Evolutionary conservation across 2,329 filamentous ascomycete genomes (phyloP).

Genomic region (Aspergillus hiratsukae): DNA sequence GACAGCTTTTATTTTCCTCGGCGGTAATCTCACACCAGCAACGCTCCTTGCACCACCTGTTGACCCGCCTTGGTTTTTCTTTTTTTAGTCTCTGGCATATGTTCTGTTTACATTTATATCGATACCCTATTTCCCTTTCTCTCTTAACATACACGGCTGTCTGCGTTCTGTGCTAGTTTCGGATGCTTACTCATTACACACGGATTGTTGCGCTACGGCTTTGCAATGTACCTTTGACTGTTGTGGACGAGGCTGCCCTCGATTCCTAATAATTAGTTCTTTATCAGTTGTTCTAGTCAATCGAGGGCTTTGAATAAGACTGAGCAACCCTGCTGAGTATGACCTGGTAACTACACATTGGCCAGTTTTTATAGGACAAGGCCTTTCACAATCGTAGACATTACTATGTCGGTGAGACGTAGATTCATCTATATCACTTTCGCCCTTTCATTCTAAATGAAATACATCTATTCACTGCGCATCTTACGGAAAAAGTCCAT

Average conservation of each 20-base stretch:
- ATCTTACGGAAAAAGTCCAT: constrained; percentile 81
- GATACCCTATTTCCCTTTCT: constrained; percentile 31
- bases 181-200: not conserved
- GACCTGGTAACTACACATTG: not conserved
- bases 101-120: constrained; percentile 23
- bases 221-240: not conserved
- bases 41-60: not conserved
- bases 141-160: constrained; percentile 11
- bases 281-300: not conserved
- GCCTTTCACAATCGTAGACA: not conserved
- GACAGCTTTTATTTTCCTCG: constrained; percentile 8
- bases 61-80: constrained; percentile 10
- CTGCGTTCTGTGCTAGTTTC: constrained; percentile 8
- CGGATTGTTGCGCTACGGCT: constrained; percentile 1
- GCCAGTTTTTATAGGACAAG: no score
- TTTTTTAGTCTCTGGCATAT: constrained; percentile 12
- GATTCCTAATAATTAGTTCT: not conserved
- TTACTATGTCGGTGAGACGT: not conserved
- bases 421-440: not conserved
- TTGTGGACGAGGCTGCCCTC: not conserved
- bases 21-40: not conserved
- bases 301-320: not conserved
- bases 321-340: not conserved
- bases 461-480: constrained; percentile 38
- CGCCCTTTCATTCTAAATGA: not conserved